Evolutionary conservation across 2,329 filamentous ascomycete genomes (phyloP).

Genomic region (Plectosphaerella plurivora): DNA sequence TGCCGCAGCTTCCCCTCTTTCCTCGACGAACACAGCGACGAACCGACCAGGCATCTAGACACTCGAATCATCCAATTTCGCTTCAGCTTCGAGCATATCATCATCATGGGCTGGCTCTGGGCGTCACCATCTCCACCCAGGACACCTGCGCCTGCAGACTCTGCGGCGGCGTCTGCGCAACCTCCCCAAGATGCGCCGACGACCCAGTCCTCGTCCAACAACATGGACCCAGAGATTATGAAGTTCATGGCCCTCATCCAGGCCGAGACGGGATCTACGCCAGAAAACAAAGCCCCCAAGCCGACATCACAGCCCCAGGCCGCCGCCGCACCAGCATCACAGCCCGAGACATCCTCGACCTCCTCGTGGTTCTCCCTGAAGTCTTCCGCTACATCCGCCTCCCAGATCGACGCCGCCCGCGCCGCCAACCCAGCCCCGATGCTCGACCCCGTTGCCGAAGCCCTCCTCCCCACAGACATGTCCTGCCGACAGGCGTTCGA

Average conservation of each 20-base stretch:
- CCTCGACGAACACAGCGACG: neutral
- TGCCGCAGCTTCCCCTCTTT: neutral
- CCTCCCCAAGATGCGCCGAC: neutral
- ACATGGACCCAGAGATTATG: slow-evolving; percentile 46
- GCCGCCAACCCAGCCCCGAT: slow-evolving; percentile 16
- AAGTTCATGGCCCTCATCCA: slow-evolving; percentile 48
- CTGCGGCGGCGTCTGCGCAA: neutral
- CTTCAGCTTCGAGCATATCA: neutral
- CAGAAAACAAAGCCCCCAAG: slow-evolving; percentile 11
- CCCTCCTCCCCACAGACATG: slow-evolving; percentile 75
- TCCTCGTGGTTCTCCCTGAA: slow-evolving; percentile 25
- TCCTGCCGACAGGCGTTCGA: slow-evolving; percentile 90
- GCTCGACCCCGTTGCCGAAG: slow-evolving; percentile 52
- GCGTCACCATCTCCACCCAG: slow-evolving; percentile 32
- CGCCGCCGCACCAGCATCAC: slow-evolving; percentile 11
- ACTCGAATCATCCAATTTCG: neutral
- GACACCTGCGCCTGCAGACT: slow-evolving; percentile 13
- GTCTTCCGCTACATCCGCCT: slow-evolving; percentile 15
- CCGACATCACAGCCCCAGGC: slow-evolving; percentile 14
- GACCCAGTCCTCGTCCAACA: slow-evolving; percentile 4
- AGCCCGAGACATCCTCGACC: slow-evolving; percentile 25
- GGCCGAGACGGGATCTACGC: slow-evolving; percentile 22
- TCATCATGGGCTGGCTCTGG: slow-evolving; percentile 61
- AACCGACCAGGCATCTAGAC: neutral
- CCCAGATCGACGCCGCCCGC: slow-evolving; percentile 12